Evolutionary conservation across 2,329 filamentous ascomycete species (phyloP), one percentile per base, ranked within the genome.

Genomic region (Nannizziopsis barbatae): DNA sequence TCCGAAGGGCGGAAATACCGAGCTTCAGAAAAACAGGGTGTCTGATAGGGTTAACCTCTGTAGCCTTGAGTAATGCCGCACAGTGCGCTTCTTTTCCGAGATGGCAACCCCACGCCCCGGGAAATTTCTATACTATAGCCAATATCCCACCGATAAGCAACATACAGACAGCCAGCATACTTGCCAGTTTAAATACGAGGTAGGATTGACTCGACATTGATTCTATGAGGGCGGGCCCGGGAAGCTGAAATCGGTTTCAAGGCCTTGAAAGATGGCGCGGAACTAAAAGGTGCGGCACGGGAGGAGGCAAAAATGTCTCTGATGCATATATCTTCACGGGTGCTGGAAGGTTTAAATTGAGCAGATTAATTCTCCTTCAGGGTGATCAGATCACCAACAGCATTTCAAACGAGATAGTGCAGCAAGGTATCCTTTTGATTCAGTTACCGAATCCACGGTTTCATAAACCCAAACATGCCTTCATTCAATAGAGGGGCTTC

Each of bases 351-450:
- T 42, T 42, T 42, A 42, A 32, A 42, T 15, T 42, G 41, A 42
- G 41, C 41, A 42, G 41, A 42, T 42, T 42, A 42, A 33, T 33
- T 31, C 41, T 27, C 39, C 41, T 32, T 32, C 22, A 42, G 14
- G 27, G 5, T 7, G 33, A 17, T 31, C 27, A 42, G 27, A 31
- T 11, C 15, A 42, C 3, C 27, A 14, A 31, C 12, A 22, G 41
- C 41, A 10, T 14, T 33, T 2, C 4, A 42, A 42, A n/a, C 20
- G 17, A 30, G 14, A 42, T 42, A 42, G n/a, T 15, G n/a, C 14
- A 18, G 41, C 41, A 33, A 42, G 41, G 27, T 4, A 27, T 3
- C 22, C 22, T 27, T 27, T 27, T 7, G 7, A 27, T 27, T 27
- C 22, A 27, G 22, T 14, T 42, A 42, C 20, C 38, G 12, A 9